A percentile compares a stretch with the other conserved stretches of the same genome.
phyloP scores from a whole-genome alignment of 768 basidiomycete species.

The Sutorius australiensis region DNA sequence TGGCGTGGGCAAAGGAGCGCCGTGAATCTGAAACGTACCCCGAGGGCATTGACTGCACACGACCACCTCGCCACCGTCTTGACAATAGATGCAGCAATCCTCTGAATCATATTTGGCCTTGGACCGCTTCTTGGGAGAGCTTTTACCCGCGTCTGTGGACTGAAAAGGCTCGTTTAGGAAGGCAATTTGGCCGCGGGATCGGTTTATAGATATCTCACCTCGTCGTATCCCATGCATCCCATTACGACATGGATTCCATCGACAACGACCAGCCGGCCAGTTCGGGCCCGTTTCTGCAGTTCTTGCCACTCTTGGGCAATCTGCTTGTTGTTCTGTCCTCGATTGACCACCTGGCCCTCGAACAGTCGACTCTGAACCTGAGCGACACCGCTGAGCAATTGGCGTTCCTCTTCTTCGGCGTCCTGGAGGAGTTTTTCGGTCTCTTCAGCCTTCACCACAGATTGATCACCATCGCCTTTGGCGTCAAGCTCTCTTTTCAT shows the following conservation, averaged over 20 bases:
- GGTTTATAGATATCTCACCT: constrained; percentile 31
- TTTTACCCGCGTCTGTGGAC: constrained; percentile 11
- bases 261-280: constrained; percentile 37
- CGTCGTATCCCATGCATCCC: constrained; percentile 23
- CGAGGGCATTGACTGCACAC: constrained; percentile 51
- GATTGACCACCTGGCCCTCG: constrained; percentile 45
- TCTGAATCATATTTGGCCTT: constrained; percentile 45
- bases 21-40: constrained; percentile 34
- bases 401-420: constrained; percentile 52
- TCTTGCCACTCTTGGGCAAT: constrained; percentile 47
- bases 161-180: constrained; percentile 13
- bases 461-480: constrained; percentile 3
- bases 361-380: constrained; percentile 57
- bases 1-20: constrained; percentile 1
- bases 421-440: constrained; percentile 33
- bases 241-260: constrained; percentile 36
- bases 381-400: constrained; percentile 51
- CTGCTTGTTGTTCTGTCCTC: constrained; percentile 35
- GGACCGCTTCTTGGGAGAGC: constrained; percentile 30
- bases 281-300: constrained; percentile 42
- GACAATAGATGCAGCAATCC: constrained; percentile 57
- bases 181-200: neutral
- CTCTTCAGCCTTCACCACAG: constrained; percentile 15
- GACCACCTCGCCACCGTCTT: constrained; percentile 54
- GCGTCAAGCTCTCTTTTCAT: constrained; percentile 40